Evolutionary conservation across 306 rosid genomes (phyloP).

Genomic region (Hylodesmum podocarpum): DNA sequence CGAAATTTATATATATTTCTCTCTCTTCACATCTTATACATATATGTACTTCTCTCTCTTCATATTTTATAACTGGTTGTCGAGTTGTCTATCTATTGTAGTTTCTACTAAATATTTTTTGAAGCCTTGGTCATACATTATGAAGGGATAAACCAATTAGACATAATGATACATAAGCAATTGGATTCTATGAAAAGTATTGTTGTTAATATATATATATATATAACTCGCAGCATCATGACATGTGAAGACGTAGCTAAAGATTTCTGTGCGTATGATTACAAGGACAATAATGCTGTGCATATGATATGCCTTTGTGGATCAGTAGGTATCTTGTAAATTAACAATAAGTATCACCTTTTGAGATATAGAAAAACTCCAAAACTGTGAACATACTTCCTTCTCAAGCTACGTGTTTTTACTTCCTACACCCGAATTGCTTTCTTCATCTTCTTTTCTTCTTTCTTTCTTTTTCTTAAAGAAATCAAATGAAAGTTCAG

Average conservation of each 20-base stretch:
- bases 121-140: too few species aligned
- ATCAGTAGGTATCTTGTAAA: constrained; percentile 37
- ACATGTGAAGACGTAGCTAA: constrained; percentile 23
- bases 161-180: neutral
- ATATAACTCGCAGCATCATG: constrained; percentile 13
- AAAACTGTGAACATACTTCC: constrained; percentile 50
- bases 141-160: neutral
- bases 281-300: constrained; percentile 22
- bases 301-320: constrained; percentile 12
- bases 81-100: too few species aligned
- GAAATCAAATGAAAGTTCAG: constrained; percentile 45
- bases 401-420: constrained; percentile 66
- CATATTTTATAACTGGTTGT: too few species aligned
- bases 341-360: constrained; percentile 44
- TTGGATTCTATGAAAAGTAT: neutral
- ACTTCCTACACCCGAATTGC: constrained; percentile 37
- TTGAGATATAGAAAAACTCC: constrained; percentile 41
- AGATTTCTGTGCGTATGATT: constrained; percentile 11
- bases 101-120: too few species aligned
- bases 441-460: constrained; percentile 39
- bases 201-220: too few species aligned
- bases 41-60: too few species aligned
- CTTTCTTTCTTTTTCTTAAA: constrained; percentile 45
- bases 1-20: too few species aligned
- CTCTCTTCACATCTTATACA: too few species aligned